These are phyloP conservation scores for Paecilomyces sp. DNA, from an alignment of 2,329 filamentous ascomycete species.

Conservation along the genomic window DNA sequence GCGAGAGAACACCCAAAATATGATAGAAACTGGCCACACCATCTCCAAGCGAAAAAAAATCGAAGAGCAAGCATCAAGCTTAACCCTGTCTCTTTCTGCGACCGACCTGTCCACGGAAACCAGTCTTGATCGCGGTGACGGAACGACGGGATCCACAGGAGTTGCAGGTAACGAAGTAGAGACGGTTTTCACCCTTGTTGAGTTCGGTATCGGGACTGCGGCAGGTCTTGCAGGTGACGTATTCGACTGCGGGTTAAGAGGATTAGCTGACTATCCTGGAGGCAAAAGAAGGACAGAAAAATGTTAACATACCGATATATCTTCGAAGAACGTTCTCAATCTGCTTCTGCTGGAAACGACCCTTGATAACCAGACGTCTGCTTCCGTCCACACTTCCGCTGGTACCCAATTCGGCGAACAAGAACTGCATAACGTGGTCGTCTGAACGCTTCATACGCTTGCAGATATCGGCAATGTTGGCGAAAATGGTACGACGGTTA, in stretches of 20 bases:
- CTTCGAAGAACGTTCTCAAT: conserved; percentile 94
- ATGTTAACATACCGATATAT: conserved; percentile 69
- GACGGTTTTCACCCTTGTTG: conserved; percentile 97
- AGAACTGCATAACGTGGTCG: conserved; percentile 93
- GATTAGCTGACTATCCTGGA: background rate
- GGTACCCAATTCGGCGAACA: conserved; percentile 97
- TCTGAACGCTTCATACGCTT: conserved; percentile 99
- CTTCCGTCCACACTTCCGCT: conserved; percentile 90
- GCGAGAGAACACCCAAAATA: conserved; percentile 4
- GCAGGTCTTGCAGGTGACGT: conserved; percentile 98
- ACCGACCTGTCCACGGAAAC: conserved; percentile 99
- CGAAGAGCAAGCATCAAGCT: conserved; percentile 17
- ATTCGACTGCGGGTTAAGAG: conserved; percentile 61
- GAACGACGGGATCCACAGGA: conserved; percentile 74
- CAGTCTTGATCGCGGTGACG: conserved; percentile 97
- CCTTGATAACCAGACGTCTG: conserved; percentile 93
- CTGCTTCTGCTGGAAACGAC: conserved; percentile 99
- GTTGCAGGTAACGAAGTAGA: conserved; percentile 98
- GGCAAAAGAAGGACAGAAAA: background rate
- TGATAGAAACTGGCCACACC: background rate
- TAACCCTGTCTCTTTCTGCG: conserved; percentile 95
- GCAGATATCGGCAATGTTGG: conserved; percentile 97
- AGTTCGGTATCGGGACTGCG: conserved; percentile 89
- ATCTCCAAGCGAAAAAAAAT: conserved; percentile 4
- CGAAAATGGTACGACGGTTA: conserved; percentile 99